These are phyloP conservation scores for Dalbergia cochinchinensis DNA, from an alignment of 306 rosid genomes.

Conservation along the genomic window DNA sequence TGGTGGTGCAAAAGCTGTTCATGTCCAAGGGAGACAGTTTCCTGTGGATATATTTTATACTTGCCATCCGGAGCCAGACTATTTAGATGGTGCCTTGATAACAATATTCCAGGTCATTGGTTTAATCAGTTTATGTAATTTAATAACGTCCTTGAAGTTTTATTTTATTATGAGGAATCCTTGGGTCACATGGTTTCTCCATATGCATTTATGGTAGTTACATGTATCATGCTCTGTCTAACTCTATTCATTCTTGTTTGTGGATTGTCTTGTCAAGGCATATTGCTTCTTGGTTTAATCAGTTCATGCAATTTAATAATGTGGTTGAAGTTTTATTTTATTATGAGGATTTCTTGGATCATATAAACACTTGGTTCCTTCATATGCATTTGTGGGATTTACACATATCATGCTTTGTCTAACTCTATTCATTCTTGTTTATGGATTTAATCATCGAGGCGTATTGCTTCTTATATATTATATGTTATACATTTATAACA, in stretches of 20 bases:
- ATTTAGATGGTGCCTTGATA: constrained; percentile 73
- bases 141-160: constrained; percentile 12
- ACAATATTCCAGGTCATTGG: constrained; percentile 78
- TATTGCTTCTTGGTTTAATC: constrained; percentile 8
- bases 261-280: constrained; percentile 25
- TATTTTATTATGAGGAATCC: constrained; percentile 18
- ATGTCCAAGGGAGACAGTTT: constrained; percentile 91
- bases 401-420: constrained; percentile 10
- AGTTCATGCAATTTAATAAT: constrained; percentile 40
- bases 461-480: neutral
- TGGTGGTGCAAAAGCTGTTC: constrained; percentile 86
- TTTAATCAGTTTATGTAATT: constrained; percentile 40
- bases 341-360: constrained; percentile 23
- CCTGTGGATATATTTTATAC: constrained; percentile 87
- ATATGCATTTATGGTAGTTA: constrained; percentile 30
- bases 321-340: constrained; percentile 13
- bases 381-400: constrained; percentile 30
- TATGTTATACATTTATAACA: constrained; percentile 7
- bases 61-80: constrained; percentile 67
- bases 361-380: constrained; percentile 16
- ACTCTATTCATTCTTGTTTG: constrained; percentile 30
- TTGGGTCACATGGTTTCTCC: constrained; percentile 15
- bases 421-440: constrained; percentile 29
- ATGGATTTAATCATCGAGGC: constrained; percentile 24
- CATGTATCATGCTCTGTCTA: constrained; percentile 7